These are phyloP conservation scores for Tetrapyrgos nigripes DNA, from an alignment of 1,284 basidiomycete species.

Conservation along the genomic window DNA sequence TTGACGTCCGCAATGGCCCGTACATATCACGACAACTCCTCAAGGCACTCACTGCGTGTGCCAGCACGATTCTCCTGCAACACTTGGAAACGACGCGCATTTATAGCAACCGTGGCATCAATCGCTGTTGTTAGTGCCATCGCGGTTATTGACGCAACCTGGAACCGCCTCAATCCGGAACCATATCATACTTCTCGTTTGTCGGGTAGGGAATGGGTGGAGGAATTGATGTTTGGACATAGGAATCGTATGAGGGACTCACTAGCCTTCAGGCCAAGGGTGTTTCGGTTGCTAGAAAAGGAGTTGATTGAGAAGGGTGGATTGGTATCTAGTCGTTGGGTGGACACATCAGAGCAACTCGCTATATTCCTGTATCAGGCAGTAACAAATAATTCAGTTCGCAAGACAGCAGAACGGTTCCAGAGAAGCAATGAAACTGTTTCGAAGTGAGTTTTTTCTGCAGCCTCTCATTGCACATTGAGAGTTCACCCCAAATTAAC, in stretches of 20 bases:
- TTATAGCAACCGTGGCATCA: background rate
- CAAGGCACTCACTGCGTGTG: no score
- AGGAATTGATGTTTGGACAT: conserved; percentile 10
- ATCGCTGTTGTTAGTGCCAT: background rate
- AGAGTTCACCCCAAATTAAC: background rate
- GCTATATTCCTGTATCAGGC: background rate
- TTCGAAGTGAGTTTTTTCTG: conserved; percentile 13
- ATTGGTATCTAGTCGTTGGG: conserved; percentile 5
- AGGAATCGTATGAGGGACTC: background rate
- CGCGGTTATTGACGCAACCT: background rate
- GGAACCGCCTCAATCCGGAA: background rate
- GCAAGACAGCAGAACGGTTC: background rate
- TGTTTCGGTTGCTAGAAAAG: conserved; percentile 22
- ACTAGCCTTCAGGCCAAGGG: conserved; percentile 10
- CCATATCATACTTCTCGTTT: conserved; percentile 6
- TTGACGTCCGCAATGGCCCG: no score
- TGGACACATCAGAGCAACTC: background rate
- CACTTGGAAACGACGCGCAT: no score
- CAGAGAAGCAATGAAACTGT: background rate
- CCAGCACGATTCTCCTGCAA: no score
- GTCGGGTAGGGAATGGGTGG: conserved; percentile 4
- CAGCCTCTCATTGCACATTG: background rate
- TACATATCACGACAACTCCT: no score
- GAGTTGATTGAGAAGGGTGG: conserved; percentile 9
- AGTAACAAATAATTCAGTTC: background rate